phyloP scores from a whole-genome alignment of 2,329 filamentous ascomycete genomes.

The Aureobasidium subglaciale region DNA sequence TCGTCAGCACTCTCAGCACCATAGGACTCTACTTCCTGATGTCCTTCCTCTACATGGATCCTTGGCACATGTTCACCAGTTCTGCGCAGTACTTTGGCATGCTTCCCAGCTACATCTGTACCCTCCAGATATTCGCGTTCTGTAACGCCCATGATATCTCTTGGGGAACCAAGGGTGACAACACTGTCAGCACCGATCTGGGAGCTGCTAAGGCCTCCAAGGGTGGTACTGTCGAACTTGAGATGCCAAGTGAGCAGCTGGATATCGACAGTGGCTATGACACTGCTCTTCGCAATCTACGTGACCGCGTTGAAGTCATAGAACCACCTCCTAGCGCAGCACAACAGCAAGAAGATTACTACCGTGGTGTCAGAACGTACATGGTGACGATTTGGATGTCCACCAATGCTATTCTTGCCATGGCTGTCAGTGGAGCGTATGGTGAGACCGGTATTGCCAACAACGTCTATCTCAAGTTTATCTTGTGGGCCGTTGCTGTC shows the following conservation, averaged over 20 bases:
- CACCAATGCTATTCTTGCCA: slow-evolving; percentile 83
- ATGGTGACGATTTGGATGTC: slow-evolving; percentile 96
- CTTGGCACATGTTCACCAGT: slow-evolving; percentile 98
- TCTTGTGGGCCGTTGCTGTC: slow-evolving; percentile 83
- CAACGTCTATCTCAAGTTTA: slow-evolving; percentile 88
- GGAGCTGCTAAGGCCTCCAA: slow-evolving; percentile 74
- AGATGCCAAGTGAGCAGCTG: slow-evolving; percentile 96
- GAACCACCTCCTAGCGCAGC: slow-evolving; percentile 55
- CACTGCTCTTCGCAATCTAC: slow-evolving; percentile 89
- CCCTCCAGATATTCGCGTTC: slow-evolving; percentile 94
- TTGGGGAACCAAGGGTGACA: slow-evolving; percentile 98
- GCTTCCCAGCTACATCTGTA: slow-evolving; percentile 91
- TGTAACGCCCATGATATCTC: slow-evolving; percentile 99
- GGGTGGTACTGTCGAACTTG: slow-evolving; percentile 74
- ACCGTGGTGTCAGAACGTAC: slow-evolving; percentile 93
- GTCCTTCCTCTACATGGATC: slow-evolving; percentile 93
- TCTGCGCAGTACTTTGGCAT: slow-evolving; percentile 87
- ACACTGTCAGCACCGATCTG: slow-evolving; percentile 85
- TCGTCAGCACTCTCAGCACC: slow-evolving; percentile 82
- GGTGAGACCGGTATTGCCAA: slow-evolving; percentile 60
- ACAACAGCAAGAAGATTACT: slow-evolving; percentile 96
- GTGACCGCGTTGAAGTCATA: slow-evolving; percentile 82
- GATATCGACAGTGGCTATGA: slow-evolving; percentile 98
- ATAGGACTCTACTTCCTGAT: slow-evolving; percentile 93
- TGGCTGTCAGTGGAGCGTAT: slow-evolving; percentile 87